These are phyloP conservation scores for Bipolaris zeicola DNA, from an alignment of 2,329 filamentous ascomycete genomes.

Conservation along the genomic window DNA sequence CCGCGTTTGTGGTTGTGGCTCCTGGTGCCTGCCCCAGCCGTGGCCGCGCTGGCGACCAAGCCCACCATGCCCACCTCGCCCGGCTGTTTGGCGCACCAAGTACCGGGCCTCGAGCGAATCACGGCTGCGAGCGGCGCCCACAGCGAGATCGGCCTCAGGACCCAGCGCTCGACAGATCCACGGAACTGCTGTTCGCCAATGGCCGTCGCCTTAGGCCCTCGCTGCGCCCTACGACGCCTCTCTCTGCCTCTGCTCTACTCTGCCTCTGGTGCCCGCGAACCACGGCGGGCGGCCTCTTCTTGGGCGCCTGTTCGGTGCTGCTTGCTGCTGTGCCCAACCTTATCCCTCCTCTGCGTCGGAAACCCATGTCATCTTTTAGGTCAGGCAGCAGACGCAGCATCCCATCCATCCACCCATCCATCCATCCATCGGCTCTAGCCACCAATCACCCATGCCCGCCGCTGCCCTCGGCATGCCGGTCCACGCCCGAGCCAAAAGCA, in stretches of 20 bases:
- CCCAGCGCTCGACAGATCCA: conserved; percentile 15
- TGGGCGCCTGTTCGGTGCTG: not conserved
- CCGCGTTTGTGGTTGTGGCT: conserved; percentile 19
- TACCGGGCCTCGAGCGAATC: conserved; percentile 29
- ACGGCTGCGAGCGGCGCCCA: conserved; percentile 7
- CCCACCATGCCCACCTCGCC: conserved; percentile 16
- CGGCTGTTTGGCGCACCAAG: conserved; percentile 29
- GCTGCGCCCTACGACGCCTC: too few species aligned
- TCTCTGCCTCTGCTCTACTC: too few species aligned
- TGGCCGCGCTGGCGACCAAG: conserved; percentile 31
- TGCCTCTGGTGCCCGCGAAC: too few species aligned
- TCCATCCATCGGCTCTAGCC: conserved; percentile 7
- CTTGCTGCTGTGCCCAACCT: conserved; percentile 4
- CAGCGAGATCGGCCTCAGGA: conserved; percentile 14
- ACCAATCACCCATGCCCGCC: conserved; percentile 20
- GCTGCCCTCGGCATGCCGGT: conserved; percentile 25
- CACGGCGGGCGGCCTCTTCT: too few species aligned
- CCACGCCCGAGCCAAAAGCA: conserved; percentile 20
- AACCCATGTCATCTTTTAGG: conserved; percentile 18
- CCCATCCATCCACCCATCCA: not conserved
- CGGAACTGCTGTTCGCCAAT: conserved; percentile 23
- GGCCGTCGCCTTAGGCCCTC: not conserved
- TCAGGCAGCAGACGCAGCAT: conserved; percentile 21
- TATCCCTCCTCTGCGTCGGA: not conserved
- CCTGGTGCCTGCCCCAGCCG: conserved; percentile 13